phyloP scores from a whole-genome alignment of 768 basidiomycete species.

The Boletus vinaceobasis region DNA sequence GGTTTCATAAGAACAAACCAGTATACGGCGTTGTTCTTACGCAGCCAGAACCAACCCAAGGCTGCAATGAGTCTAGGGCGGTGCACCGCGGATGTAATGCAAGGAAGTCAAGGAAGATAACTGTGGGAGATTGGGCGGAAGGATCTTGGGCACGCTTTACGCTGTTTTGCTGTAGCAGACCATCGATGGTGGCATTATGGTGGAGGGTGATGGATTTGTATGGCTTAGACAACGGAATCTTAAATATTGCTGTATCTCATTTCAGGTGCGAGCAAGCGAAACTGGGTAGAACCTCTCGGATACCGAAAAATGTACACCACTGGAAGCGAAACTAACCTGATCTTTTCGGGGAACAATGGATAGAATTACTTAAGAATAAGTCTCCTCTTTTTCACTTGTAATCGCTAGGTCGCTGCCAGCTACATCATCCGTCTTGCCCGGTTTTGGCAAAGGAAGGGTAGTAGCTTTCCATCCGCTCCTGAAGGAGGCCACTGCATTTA shows the following conservation, averaged over 20 bases:
- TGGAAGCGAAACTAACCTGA: neutral
- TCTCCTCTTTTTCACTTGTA: slow-evolving; percentile 11
- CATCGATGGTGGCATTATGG: neutral
- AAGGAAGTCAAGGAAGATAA: neutral
- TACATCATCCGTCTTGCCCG: neutral
- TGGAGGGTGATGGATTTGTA: neutral
- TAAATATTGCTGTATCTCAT: neutral
- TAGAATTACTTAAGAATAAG: slow-evolving; percentile 6
- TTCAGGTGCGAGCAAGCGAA: neutral
- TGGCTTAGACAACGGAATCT: neutral
- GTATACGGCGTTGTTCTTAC: neutral
- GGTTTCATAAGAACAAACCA: neutral
- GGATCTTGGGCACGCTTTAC: neutral
- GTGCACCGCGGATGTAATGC: neutral
- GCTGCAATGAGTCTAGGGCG: neutral
- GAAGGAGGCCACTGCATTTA: slow-evolving; percentile 60
- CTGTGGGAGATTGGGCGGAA: neutral
- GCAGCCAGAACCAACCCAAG: neutral
- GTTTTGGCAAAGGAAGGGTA: slow-evolving; percentile 27
- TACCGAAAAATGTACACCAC: neutral
- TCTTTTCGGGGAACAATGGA: neutral
- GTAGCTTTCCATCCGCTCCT: slow-evolving; percentile 72
- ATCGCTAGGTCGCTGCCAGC: slow-evolving; percentile 1
- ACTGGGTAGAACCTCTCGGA: neutral
- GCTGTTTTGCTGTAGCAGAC: neutral